phyloP scores from a whole-genome alignment of 495 filamentous ascomycete species.

The Oidiodendron maius region DNA sequence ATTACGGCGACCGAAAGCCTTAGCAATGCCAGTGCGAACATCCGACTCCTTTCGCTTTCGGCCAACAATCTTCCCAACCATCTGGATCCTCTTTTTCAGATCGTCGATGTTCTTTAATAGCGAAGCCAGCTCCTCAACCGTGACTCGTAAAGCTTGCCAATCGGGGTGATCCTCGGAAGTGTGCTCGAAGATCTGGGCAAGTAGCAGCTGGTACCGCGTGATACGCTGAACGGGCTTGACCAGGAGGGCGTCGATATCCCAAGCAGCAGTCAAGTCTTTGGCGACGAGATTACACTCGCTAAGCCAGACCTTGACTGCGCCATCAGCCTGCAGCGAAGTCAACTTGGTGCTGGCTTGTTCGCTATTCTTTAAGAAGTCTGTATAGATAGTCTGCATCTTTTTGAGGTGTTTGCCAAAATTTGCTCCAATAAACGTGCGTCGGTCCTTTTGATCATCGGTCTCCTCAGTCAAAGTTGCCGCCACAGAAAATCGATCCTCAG shows the following conservation, averaged over 20 bases:
- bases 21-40: conserved; percentile 72
- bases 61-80: conserved; percentile 78
- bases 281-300: conserved; percentile 85
- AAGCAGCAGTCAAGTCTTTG: conserved; percentile 81
- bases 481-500: conserved; percentile 15
- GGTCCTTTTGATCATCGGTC: conserved; percentile 66
- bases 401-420: conserved; percentile 67
- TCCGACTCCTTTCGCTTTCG: conserved; percentile 88
- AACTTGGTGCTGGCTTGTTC: conserved; percentile 78
- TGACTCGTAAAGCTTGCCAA: conserved; percentile 54
- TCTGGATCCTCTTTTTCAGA: conserved; percentile 82
- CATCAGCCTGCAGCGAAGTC: conserved; percentile 61
- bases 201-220: conserved; percentile 82
- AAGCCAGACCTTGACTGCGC: conserved; percentile 81
- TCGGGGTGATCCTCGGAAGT: conserved; percentile 84
- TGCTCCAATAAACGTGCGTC: conserved; percentile 69
- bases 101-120: conserved; percentile 85
- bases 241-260: conserved; percentile 88
- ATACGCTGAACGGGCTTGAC: conserved; percentile 95
- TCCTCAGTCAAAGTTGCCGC: conserved; percentile 27
- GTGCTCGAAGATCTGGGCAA: conserved; percentile 68
- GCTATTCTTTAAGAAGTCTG: conserved; percentile 80
- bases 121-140: conserved; percentile 57
- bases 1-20: conserved; percentile 71
- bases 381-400: conserved; percentile 78